Percentiles rank a stretch among this genome's conserved stretches.
Evolutionary conservation across 2,329 filamentous ascomycete genomes (phyloP).

Genomic region (Tolypocladium guangdongense): DNA sequence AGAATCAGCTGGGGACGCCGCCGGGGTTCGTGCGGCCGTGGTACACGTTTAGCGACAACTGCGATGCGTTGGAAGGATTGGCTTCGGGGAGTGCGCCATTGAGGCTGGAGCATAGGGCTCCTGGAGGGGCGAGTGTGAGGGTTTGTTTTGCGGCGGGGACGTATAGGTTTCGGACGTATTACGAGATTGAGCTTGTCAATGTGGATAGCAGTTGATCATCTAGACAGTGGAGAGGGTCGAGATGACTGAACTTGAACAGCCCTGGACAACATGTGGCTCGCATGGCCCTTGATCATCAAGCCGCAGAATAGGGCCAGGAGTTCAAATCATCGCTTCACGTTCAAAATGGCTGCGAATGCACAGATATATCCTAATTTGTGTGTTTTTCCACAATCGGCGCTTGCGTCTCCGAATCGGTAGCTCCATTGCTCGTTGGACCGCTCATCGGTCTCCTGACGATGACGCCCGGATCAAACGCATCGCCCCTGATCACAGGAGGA

Average conservation of each 20-base stretch:
- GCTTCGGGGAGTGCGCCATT: neutral
- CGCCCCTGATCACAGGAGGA: constrained; percentile 25
- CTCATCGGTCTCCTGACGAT: neutral
- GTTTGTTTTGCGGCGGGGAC: neutral
- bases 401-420: constrained; percentile 1
- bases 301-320: no score
- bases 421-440: neutral
- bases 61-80: neutral
- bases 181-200: constrained; percentile 1
- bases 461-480: neutral
- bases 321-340: neutral
- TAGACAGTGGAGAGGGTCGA: neutral
- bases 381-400: constrained; percentile 1
- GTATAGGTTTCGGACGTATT: constrained; percentile 2
- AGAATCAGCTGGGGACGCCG: neutral
- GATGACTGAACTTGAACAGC: neutral
- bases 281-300: neutral
- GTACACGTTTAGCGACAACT: neutral
- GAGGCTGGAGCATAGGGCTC: neutral
- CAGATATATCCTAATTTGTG: neutral
- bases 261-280: neutral
- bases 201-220: neutral
- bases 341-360: neutral
- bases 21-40: neutral
- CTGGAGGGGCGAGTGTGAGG: neutral